Conservation (phyloP, 2,329 filamentous ascomycete species). For the Teratosphaeria viscida region DNA sequence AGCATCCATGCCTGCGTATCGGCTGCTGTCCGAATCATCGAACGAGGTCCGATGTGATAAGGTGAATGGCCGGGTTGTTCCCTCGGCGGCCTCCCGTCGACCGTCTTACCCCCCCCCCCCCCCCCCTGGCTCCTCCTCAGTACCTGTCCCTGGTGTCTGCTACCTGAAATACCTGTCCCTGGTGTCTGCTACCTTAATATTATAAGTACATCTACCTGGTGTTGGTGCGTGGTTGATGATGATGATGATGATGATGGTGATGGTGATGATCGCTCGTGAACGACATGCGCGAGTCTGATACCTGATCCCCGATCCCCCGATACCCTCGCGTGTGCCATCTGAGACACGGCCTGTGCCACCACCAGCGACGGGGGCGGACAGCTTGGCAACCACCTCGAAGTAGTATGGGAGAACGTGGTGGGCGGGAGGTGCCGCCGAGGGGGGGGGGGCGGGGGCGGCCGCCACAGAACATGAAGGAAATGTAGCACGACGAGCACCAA, state of each 20-base stretch:
- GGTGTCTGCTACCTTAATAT: too few relatives aligned
- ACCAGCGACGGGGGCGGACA: too few relatives aligned
- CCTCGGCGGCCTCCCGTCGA: neutral
- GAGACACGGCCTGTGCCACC: neutral
- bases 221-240: neutral
- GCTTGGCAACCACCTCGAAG: too few relatives aligned
- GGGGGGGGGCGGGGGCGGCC: too few relatives aligned
- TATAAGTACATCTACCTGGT: too few relatives aligned
- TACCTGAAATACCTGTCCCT: too few relatives aligned
- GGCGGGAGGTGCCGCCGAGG: neutral
- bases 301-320: too few relatives aligned
- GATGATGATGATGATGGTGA: neutral
- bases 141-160: too few relatives aligned
- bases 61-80: neutral
- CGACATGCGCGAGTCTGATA: neutral
- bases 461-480: too few relatives aligned
- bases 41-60: neutral
- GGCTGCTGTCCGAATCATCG: neutral
- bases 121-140: neutral
- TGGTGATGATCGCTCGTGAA: neutral
- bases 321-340: neutral
- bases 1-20: neutral
- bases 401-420: neutral
- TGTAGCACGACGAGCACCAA: neutral
- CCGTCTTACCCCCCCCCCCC: too few relatives aligned